These are phyloP conservation scores for sorghum (Sorghum bicolor) DNA, from an alignment of 176 grass and related monocot genomes.

Conservation along the genomic window Sorghum_bicolor_NCBIv3 NC_012879.2:6840001-6840500, in stretches of 20 bases:
- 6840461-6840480: background rate
- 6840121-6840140: slow-evolving; percentile 29
- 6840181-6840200: slow-evolving; percentile 17
- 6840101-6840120: slow-evolving; percentile 33
- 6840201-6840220: slow-evolving; percentile 32
- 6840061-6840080: slow-evolving; percentile 93
- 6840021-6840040: slow-evolving; percentile 70
- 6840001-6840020: slow-evolving; percentile 76
- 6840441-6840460: too few relatives aligned
- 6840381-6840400: too few relatives aligned
- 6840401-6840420: background rate
- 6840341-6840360: background rate
- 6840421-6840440: background rate
- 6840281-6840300: background rate
- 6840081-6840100: slow-evolving; percentile 73
- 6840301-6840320: background rate
- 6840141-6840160: slow-evolving; percentile 45
- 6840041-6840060: slow-evolving; percentile 85
- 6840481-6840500: background rate
- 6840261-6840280: background rate
- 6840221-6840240: slow-evolving; percentile 16
- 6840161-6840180: background rate
- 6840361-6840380: background rate
- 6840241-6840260: background rate
- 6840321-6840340: background rate